Conservation (phyloP, 2,329 filamentous ascomycete genomes). For the Myrmaecium sp. region DNA sequence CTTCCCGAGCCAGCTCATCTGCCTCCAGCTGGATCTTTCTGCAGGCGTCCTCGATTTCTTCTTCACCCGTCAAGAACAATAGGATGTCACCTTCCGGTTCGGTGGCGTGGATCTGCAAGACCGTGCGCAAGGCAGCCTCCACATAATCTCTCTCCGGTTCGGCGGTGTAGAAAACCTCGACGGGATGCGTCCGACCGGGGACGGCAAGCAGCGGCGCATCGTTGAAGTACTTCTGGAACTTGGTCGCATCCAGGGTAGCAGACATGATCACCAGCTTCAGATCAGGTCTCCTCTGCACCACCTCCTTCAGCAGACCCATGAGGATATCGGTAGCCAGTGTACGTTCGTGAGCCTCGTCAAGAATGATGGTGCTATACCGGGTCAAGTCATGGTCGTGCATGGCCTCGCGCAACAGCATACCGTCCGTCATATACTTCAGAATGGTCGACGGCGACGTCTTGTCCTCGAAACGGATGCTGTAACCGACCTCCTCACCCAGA, state of each 20-base stretch:
- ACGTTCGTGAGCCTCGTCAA: conserved; percentile 94
- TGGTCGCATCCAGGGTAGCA: conserved; percentile 88
- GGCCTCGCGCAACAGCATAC: conserved; percentile 93
- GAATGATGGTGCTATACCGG: conserved; percentile 90
- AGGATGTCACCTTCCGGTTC: conserved; percentile 87
- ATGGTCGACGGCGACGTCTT: conserved; percentile 72
- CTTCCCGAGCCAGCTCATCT: conserved; percentile 82
- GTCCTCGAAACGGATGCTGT: conserved; percentile 96
- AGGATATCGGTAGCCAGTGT: conserved; percentile 93
- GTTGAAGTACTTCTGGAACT: conserved; percentile 96
- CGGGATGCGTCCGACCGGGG: conserved; percentile 84
- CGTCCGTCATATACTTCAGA: conserved; percentile 99
- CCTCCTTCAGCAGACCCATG: conserved; percentile 89
- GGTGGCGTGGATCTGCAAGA: conserved; percentile 88
- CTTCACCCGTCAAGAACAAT: conserved; percentile 90
- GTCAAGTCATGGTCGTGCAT: conserved; percentile 77
- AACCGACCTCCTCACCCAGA: conserved; percentile 84
- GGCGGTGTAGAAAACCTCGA: conserved; percentile 96
- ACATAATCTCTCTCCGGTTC: conserved; percentile 95
- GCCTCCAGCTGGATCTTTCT: conserved; percentile 81
- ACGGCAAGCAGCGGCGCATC: conserved; percentile 86
- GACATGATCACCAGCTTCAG: conserved; percentile 93
- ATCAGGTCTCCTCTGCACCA: conserved; percentile 67
- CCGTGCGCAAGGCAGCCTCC: conserved; percentile 83
- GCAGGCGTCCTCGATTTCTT: conserved; percentile 94